phyloP scores from a whole-genome alignment of 1,284 basidiomycete genomes.

The Boletellus deceptivus region DNA sequence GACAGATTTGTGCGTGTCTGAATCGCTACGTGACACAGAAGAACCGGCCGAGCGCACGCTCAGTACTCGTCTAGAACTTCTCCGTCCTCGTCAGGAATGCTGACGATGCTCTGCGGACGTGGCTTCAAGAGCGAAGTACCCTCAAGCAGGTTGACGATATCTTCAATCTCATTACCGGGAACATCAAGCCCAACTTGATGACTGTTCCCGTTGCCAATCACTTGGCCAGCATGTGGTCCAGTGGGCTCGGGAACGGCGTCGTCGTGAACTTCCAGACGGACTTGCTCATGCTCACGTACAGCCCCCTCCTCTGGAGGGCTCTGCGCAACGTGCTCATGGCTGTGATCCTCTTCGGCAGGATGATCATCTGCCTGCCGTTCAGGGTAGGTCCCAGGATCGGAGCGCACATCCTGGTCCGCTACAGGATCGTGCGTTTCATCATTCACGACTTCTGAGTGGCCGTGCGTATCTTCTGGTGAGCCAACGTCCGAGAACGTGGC shows the following conservation, averaged over 20 bases:
- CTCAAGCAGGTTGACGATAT: constrained; percentile 65
- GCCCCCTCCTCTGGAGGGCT: constrained; percentile 7
- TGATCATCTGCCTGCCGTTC: constrained; percentile 11
- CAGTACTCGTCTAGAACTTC: constrained; percentile 26
- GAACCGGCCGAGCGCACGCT: constrained; percentile 5
- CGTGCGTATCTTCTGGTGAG: constrained; percentile 11
- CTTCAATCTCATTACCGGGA: constrained; percentile 49
- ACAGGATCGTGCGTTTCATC: constrained; percentile 7
- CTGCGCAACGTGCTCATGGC: constrained; percentile 7
- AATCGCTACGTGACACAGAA: constrained; percentile 21
- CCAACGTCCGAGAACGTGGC: constrained; percentile 10
- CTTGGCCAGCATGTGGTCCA: constrained; percentile 10
- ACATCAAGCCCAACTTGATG: constrained; percentile 17
- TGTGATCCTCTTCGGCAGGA: constrained; percentile 6
- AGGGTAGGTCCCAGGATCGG: constrained; percentile 9
- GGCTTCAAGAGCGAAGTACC: constrained; percentile 37
- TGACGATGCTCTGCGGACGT: constrained; percentile 42
- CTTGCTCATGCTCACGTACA: constrained; percentile 18
- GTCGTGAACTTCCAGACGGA: constrained; percentile 12
- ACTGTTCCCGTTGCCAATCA: constrained; percentile 10
- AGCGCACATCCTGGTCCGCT: constrained; percentile 11
- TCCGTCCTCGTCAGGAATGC: constrained; percentile 47
- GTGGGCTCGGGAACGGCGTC: constrained; percentile 7
- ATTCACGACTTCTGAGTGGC: constrained; percentile 8
- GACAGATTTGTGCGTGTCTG: constrained; percentile 15